These are phyloP conservation scores for Pisolithus thermaeus DNA, from an alignment of 1,284 basidiomycete species.

Conservation along the genomic window DNA sequence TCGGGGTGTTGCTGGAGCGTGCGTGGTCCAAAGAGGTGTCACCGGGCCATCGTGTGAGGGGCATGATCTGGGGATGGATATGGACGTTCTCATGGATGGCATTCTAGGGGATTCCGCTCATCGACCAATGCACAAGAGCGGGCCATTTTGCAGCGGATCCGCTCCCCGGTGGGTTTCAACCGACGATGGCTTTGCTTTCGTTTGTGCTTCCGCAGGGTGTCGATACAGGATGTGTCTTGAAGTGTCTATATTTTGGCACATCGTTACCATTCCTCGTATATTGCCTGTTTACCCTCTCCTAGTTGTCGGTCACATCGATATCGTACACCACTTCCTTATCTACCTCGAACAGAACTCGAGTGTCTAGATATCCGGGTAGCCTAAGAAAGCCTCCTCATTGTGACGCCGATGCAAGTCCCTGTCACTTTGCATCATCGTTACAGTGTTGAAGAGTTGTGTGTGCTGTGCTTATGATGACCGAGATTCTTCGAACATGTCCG, in stretches of 20 bases:
- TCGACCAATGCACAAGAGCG: constrained; percentile 42
- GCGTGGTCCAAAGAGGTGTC: constrained; percentile 33
- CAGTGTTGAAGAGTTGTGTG: too few species aligned
- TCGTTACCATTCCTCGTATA: not conserved
- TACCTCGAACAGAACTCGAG: too few species aligned
- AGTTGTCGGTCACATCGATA: not conserved
- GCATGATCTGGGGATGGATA: constrained; percentile 34
- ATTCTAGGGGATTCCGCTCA: constrained; percentile 38
- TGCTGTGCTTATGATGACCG: too few species aligned
- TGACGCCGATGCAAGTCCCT: too few species aligned
- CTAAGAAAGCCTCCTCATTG: too few species aligned
- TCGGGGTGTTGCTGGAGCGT: constrained; percentile 43
- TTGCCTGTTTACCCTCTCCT: not conserved
- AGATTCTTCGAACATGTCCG: too few species aligned
- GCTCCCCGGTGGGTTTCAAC: constrained; percentile 12
- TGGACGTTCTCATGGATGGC: constrained; percentile 45
- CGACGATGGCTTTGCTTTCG: constrained; percentile 9
- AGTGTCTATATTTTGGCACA: not conserved
- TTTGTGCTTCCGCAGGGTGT: constrained; percentile 2
- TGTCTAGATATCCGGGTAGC: too few species aligned
- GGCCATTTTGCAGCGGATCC: constrained; percentile 32
- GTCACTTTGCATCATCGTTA: too few species aligned
- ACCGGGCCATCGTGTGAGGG: constrained; percentile 30
- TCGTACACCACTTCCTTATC: too few species aligned
- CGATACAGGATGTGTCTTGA: not conserved